Evolutionary conservation across 169 alveolate genomes (phyloP), one percentile per base, ranked within the genome.

Genomic region (Amoebophrya sp.): DNA sequence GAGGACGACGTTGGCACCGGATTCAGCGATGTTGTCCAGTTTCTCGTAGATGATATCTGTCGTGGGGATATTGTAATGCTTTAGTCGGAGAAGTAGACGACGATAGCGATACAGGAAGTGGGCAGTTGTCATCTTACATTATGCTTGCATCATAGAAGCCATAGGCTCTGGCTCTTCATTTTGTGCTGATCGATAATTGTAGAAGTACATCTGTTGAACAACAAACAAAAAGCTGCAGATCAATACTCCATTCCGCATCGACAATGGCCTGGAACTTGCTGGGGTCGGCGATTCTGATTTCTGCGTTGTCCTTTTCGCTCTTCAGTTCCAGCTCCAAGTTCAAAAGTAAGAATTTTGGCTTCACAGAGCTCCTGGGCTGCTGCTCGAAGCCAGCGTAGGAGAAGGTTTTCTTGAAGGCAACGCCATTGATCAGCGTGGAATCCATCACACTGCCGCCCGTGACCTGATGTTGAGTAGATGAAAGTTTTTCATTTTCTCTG

Each of bases 251-350:
- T 95, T 98, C 99, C 32, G 99, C 99, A 94, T 98, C 99, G 29
- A 98, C 99, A 77, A 98, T 98, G 91, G 97, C 95, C 94, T 98
- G 98, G 95, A 97, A 98, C 91, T 97, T 98, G 77, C 95, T 89
- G 35, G 97, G 97, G 89, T 97, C 97, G 66, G 96, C 97, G 89
- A 97, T 96, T 92, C 99, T 93, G 25, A 98, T 96, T 96, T 98
- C 99, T 33, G 99, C 99, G 93, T 98, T 98, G 93, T 98, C 99
- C 94, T 98, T 98, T 92, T 98, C 99, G 35, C 99, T 98, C 94
- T 98, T 98, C 66, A 98, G 96, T 95, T 98, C 99, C 54, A 98
- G 94, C 95, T 98, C 99, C 25, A 98, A 94, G 94, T 98, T 98
- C 41, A 98, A 95, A 54, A 98, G 94, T 91, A 98, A 95, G 39